Base-by-base conservation (phyloP, 495 filamentous ascomycete species). In the Cladorrhinum samala region DNA sequence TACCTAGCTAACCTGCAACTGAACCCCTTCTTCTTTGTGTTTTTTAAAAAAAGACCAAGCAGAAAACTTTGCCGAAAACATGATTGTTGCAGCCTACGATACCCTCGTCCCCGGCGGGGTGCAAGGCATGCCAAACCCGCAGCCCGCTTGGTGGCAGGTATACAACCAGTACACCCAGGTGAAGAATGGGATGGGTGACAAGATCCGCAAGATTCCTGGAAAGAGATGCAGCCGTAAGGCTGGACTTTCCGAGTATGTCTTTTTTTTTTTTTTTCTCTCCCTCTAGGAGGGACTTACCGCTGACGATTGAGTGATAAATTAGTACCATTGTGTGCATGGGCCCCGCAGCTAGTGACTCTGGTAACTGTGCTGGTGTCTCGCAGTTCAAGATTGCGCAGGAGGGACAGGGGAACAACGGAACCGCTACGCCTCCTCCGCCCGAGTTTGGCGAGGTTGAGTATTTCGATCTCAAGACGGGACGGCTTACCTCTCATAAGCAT, bases 291-390 rank as follows among this genome's bases (percentile, higher is more conserved):
- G 42, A 19, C 4, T 45, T 14, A 24, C 20, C 20, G 27, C 27
- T 33, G 27, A 33, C 27, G 11, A 33, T 5, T 33, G 5, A 33
- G n/a, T n/a, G n/a, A n/a, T n/a, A n/a, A n/a, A n/a, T n/a, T 33
- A 45, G 42, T 19, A 19, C 42, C 23, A 13, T 45, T 9, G 42
- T 45, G 16, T 45, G 42, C 42, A 45, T 45, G 42, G 42, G 42
- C 1, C 42, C 42, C 11, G 42, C 19, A 14, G 42, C 42, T 23
- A 14, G 19, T n/a, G 42, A 19, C 21, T 13, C n/a, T 3, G 20
- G 13, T 23, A 19, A n/a, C 17, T 45, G 42, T 9, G 18, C 19
- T 7, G 42, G 42, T 9, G 19, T 19, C 2, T 13, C 42, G 4
- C 27, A 33, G 27, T 33, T 33, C 27, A 33, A 11, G 27, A 33